phyloP scores from a whole-genome alignment of 257 asterid genomes.

The Rubia yunnanensis region DNA sequence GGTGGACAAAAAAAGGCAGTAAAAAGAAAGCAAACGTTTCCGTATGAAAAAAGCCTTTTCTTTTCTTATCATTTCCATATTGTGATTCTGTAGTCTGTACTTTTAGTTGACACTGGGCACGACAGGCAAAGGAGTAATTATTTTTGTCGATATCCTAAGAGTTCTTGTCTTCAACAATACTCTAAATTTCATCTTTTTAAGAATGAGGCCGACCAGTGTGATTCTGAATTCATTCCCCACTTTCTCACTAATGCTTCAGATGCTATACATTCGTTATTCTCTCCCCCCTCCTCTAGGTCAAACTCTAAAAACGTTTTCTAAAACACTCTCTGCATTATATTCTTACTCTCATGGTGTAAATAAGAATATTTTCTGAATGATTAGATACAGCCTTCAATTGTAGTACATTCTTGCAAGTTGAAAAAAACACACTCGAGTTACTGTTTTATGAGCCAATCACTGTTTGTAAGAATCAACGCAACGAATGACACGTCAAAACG shows the following conservation, averaged over 20 bases:
- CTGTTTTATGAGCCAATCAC: too few species aligned
- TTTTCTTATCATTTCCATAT: neutral
- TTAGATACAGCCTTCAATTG: too few species aligned
- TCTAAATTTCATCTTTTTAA: slow-evolving; percentile 19
- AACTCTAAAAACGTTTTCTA: slow-evolving; percentile 9
- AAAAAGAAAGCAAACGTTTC: neutral
- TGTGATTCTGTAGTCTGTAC: slow-evolving; percentile 17
- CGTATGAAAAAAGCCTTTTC: slow-evolving; percentile 4
- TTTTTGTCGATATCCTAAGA: slow-evolving; percentile 2
- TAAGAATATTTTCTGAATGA: too few species aligned
- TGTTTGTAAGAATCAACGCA: too few species aligned
- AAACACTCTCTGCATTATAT: too few species aligned
- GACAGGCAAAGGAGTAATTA: slow-evolving; percentile 2
- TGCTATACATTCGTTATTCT: slow-evolving; percentile 14
- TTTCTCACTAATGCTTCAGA: slow-evolving; percentile 16
- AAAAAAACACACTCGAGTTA: too few species aligned
- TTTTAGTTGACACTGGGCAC: slow-evolving; percentile 25
- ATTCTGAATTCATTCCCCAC: slow-evolving; percentile 35
- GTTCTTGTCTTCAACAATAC: slow-evolving; percentile 32
- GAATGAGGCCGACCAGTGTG: slow-evolving; percentile 35
- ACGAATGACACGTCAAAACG: too few species aligned
- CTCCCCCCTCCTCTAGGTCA: slow-evolving; percentile 11
- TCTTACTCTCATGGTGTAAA: too few species aligned
- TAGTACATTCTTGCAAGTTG: too few species aligned
- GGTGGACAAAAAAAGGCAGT: slow-evolving; percentile 4